phyloP scores from a whole-genome alignment of 2,329 filamentous ascomycete genomes.

The Pseudogymnoascus pannorum region DNA sequence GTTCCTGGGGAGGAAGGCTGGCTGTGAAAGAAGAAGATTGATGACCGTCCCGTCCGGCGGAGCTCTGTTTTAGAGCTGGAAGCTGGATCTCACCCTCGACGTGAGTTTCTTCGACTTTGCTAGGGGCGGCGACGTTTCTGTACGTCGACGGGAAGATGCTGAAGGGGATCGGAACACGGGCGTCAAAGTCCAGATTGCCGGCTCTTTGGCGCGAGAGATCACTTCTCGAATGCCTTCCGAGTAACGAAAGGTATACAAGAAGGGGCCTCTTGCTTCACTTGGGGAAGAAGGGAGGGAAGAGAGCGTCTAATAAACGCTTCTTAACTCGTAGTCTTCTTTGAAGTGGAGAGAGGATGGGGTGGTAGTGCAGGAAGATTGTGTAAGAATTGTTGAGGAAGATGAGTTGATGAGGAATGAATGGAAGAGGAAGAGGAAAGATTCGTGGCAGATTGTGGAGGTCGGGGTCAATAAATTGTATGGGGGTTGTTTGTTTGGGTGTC shows the following conservation, averaged over 20 bases:
- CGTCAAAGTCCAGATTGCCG: slow-evolving; percentile 99
- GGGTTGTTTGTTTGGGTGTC: slow-evolving; percentile 10
- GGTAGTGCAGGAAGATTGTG: neutral
- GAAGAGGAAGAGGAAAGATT: slow-evolving; percentile 11
- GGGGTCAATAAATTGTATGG: slow-evolving; percentile 11
- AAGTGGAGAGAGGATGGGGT: slow-evolving; percentile 13
- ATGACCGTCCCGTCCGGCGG: slow-evolving; percentile 95
- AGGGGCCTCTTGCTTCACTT: slow-evolving; percentile 58
- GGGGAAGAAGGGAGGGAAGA: slow-evolving; percentile 40
- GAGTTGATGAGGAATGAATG: slow-evolving; percentile 9
- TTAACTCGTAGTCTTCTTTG: slow-evolving; percentile 18
- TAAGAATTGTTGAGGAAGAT: slow-evolving; percentile 9
- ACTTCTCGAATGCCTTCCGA: slow-evolving; percentile 64
- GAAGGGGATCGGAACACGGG: slow-evolving; percentile 97
- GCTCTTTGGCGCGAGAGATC: slow-evolving; percentile 60
- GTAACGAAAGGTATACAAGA: slow-evolving; percentile 63
- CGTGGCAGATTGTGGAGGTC: slow-evolving; percentile 10
- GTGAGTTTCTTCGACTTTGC: slow-evolving; percentile 62
- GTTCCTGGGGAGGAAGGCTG: slow-evolving; percentile 58
- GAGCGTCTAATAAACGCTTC: slow-evolving; percentile 28
- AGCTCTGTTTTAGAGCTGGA: slow-evolving; percentile 54
- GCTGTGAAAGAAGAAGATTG: slow-evolving; percentile 67
- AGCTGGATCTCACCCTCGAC: slow-evolving; percentile 85
- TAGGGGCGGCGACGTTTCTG: slow-evolving; percentile 60
- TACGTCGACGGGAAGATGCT: slow-evolving; percentile 99